Evolutionary conservation across 495 filamentous ascomycete species (phyloP).

Genomic region (Penicillium pulvis): DNA sequence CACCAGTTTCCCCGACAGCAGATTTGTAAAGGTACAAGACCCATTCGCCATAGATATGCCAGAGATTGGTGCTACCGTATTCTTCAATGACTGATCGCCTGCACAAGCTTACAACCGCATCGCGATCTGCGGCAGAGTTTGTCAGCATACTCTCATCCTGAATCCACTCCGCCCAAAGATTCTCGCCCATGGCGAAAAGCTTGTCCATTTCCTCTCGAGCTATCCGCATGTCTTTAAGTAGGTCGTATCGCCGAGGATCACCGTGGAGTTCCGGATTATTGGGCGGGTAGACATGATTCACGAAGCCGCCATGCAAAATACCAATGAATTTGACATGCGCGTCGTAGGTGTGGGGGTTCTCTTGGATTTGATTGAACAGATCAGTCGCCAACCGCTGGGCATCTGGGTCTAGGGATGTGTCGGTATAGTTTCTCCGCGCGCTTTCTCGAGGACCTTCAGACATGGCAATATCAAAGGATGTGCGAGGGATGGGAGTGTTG

Average conservation of each 20-base stretch:
- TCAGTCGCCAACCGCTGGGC: conserved; percentile 57
- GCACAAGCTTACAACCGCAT: conserved; percentile 82
- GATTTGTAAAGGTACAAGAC: conserved; percentile 71
- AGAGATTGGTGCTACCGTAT: conserved; percentile 79
- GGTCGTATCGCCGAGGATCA: conserved; percentile 54
- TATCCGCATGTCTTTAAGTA: conserved; percentile 62
- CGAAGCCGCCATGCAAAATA: conserved; percentile 64
- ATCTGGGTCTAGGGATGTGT: conserved; percentile 53
- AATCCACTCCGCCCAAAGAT: conserved; percentile 66
- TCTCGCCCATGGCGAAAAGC: conserved; percentile 67
- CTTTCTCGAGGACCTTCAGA: conserved; percentile 51
- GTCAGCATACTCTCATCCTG: conserved; percentile 65
- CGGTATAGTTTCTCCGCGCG: conserved; percentile 49
- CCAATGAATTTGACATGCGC: conserved; percentile 65
- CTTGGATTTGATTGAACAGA: conserved; percentile 54
- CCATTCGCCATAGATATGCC: conserved; percentile 87
- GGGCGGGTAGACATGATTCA: conserved; percentile 54
- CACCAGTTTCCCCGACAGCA: conserved; percentile 57
- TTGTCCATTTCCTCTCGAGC: conserved; percentile 67
- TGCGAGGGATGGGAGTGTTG: conserved; percentile 53
- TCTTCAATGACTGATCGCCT: conserved; percentile 80
- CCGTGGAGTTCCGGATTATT: conserved; percentile 49
- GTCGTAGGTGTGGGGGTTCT: conserved; percentile 66
- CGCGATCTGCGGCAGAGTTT: conserved; percentile 60
- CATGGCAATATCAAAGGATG: conserved; percentile 60